phyloP scores from a whole-genome alignment of 2,329 filamentous ascomycete genomes.

The Coleophoma cylindrospora region DNA sequence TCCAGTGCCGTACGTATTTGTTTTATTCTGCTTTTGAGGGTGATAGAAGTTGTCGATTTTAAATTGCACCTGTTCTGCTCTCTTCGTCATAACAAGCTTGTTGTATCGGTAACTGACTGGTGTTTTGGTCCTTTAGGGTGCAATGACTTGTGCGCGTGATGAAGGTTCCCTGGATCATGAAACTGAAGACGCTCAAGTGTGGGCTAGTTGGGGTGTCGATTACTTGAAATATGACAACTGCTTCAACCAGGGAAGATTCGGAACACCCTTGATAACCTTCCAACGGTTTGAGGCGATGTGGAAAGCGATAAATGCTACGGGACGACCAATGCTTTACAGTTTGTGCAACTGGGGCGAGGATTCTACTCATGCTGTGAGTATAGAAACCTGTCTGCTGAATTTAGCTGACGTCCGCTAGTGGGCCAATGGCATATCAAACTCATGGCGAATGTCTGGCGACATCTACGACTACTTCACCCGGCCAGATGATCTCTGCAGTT shows the following conservation, averaged over 20 bases:
- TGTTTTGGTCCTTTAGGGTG: constrained; percentile 12
- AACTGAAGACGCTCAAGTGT: constrained; percentile 42
- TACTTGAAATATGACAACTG: constrained; percentile 51
- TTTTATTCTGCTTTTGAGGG: no score
- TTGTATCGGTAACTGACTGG: no score
- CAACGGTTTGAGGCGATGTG: constrained; percentile 25
- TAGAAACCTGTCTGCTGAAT: background rate
- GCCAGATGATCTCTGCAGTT: constrained; percentile 16
- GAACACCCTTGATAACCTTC: constrained; percentile 19
- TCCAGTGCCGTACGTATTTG: constrained; percentile 7
- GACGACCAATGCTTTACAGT: constrained; percentile 26
- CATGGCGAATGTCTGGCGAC: constrained; percentile 34
- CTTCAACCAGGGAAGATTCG: constrained; percentile 44
- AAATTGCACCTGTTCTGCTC: no score
- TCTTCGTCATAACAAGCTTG: no score
- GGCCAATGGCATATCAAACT: constrained; percentile 31
- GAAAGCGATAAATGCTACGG: constrained; percentile 23
- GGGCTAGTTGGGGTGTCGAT: constrained; percentile 44
- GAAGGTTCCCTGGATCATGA: constrained; percentile 30
- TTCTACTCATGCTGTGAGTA: constrained; percentile 23
- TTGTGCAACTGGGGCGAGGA: constrained; percentile 42
- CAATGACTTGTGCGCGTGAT: constrained; percentile 22
- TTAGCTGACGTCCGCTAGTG: constrained; percentile 14
- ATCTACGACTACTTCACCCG: constrained; percentile 24
- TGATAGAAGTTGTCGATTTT: no score